Evolutionary conservation across 306 rosid genomes (phyloP), one percentile per base, ranked within the genome.

Genomic region (Phaseolus lunatus): DNA sequence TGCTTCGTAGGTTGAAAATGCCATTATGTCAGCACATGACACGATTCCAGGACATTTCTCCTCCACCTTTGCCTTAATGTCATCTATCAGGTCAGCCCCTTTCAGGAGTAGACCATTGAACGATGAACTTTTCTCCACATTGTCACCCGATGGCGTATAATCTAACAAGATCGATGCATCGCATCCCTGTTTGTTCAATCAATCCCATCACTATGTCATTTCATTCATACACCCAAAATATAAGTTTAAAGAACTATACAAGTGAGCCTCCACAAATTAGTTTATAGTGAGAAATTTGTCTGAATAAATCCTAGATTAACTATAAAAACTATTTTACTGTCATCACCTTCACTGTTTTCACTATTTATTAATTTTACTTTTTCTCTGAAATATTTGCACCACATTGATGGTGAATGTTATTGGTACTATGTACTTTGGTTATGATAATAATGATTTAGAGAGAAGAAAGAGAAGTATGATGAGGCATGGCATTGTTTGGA

Each of bases 141-240:
- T 61, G 1, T 84, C 86, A 0, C 83, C 80, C 0, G 62, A 7
- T 7, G 65, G 80, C 2, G 84, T 16, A 11, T 43, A 20, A 67
- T 91, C 98, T 77, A 93, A 67, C 84, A 93, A 75, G 61, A 91
- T 5, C 3, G 98, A 93, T 7, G 90, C 92, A 80, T 91, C 98
- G 29, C 98, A 93, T 2, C 97, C 98, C 98, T 93, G 81, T 50
- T 64, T 39, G 2, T 4, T 63, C 20, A 18, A 61, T 31, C 29
- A 13, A 9, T 33, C 1, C 7, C 52, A 22, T 75, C 49, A 13
- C 44, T 43, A 29, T 56, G 9, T 24, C 64, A 11, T 23, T 23
- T 56, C 63, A 24, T 56, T 10, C 45, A 31, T 29, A 29, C 4
- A 29, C 4, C 33, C 3, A 29, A 29, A 29, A 29, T 29, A 29